Conservation (phyloP, 768 basidiomycete genomes). For the Phylloporus scabripes region DNA sequence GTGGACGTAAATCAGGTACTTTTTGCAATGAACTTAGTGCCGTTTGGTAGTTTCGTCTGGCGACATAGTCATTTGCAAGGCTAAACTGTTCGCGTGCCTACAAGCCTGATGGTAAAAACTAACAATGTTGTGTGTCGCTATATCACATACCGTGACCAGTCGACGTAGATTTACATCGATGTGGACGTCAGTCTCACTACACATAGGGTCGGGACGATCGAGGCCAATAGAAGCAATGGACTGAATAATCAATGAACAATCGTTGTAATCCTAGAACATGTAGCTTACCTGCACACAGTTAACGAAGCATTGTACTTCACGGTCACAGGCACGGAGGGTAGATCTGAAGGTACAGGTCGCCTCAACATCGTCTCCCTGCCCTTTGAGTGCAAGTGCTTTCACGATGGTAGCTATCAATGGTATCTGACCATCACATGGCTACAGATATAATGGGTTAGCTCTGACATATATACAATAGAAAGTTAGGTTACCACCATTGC, state of each 20-base stretch:
- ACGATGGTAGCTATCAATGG: not conserved
- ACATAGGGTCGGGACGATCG: not conserved
- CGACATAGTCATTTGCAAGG: not conserved
- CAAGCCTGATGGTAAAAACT: not conserved
- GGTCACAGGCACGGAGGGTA: no score
- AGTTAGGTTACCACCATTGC: not conserved
- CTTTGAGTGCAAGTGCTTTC: not conserved
- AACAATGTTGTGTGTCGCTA: not conserved
- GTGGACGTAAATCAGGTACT: not conserved
- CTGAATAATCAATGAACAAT: no score
- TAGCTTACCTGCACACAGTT: no score
- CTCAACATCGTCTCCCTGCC: not conserved
- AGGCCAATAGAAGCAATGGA: no score
- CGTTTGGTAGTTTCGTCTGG: not conserved
- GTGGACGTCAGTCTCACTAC: no score
- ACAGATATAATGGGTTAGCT: not conserved
- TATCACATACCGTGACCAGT: not conserved
- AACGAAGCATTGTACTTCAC: no score
- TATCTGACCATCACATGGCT: not conserved
- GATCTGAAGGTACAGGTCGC: not conserved
- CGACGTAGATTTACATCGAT: not conserved
- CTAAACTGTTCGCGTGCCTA: conserved; percentile 1
- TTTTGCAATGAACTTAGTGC: not conserved
- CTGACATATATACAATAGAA: not conserved
- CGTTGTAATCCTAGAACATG: no score